Conservation (phyloP, 1,139 yeast genomes). For the Suhomyces guaymorum region DNA sequence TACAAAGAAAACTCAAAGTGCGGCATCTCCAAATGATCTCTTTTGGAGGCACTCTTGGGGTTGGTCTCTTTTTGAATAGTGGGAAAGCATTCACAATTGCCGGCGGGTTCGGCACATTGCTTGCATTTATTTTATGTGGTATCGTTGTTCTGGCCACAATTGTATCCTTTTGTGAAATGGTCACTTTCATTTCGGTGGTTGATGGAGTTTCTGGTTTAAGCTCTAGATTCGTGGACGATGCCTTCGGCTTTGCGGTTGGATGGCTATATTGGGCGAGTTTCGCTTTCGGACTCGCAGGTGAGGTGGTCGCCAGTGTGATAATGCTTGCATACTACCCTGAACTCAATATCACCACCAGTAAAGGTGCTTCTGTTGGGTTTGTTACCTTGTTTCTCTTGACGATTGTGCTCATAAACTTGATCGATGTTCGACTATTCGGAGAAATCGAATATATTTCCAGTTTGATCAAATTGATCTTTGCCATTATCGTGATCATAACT, state of each 20-base stretch:
- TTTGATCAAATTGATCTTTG: constrained; percentile 56
- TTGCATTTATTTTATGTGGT: constrained; percentile 72
- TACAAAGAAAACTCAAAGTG: constrained; percentile 60
- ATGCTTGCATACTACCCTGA: constrained; percentile 66
- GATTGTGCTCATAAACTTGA: constrained; percentile 54
- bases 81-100: constrained; percentile 77
- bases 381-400: constrained; percentile 57
- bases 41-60: constrained; percentile 80
- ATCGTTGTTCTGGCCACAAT: constrained; percentile 67
- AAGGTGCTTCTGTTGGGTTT: constrained; percentile 62
- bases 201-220: constrained; percentile 79
- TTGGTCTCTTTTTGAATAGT: constrained; percentile 74
- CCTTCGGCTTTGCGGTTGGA: constrained; percentile 82
- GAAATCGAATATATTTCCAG: constrained; percentile 70
- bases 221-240: constrained; percentile 79
- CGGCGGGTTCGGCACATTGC: constrained; percentile 78
- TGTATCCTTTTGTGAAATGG: constrained; percentile 83
- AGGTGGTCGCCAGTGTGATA: constrained; percentile 76
- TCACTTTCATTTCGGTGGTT: constrained; percentile 76
- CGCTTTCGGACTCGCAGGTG: constrained; percentile 74
- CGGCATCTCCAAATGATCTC: constrained; percentile 82
- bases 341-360: constrained; percentile 48
- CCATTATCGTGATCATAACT: constrained; percentile 57
- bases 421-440: constrained; percentile 73
- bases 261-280: constrained; percentile 77